Evolutionary conservation across 1,284 basidiomycete genomes (phyloP), one percentile per base, ranked within the genome.

Genomic region (Puccinia novopanici): DNA sequence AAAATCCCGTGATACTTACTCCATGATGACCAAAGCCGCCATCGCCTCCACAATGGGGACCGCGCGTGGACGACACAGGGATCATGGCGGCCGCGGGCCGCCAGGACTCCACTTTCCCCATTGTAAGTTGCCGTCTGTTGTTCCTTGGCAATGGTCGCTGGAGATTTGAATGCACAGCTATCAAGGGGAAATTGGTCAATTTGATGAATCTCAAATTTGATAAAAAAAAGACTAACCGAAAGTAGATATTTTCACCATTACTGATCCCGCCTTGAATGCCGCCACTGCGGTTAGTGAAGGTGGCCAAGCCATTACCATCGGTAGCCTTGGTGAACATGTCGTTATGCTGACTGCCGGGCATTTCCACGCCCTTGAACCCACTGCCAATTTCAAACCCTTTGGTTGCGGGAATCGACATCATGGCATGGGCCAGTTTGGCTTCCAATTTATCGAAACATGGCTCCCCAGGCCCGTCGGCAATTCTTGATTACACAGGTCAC

Each of bases 381-480:
- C 94, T 96, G 70, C 97, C 97, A 83, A 99, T 92, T 87, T 99
- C 97, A 86, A 99, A 99, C 4, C 91, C 95, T 86, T 99, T 99
- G 81, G 97, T 99, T 9, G 97, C 96, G 48, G 97, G 97, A 85
- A 99, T 98, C 82, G 93, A 95, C 81, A 99, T 90, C 95, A 99
- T 99, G 22, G 97, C 97, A 86, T 99, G 97, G 3, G 90, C 97
- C 81, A 99, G 91, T 83, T 91, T 91, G 48, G 97, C 97, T 87
- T 98, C 97, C 85, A 99, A 91, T 88, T 99, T 99, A 89, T 99
- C 95, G 86, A 99, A 99, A 81, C 94, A 93, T 65, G 97, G 97
- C 87, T 99, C 97, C 79, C 97, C 52, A 99, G 90, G 2, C 97
- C 97, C 24, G 71, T 91, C 87, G 57, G 95, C 8, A 92, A 90